Percentiles rank a stretch among this genome's conserved stretches.
Conservation (phyloP, 2,329 filamentous ascomycete species). For the Calonectria montana region DNA sequence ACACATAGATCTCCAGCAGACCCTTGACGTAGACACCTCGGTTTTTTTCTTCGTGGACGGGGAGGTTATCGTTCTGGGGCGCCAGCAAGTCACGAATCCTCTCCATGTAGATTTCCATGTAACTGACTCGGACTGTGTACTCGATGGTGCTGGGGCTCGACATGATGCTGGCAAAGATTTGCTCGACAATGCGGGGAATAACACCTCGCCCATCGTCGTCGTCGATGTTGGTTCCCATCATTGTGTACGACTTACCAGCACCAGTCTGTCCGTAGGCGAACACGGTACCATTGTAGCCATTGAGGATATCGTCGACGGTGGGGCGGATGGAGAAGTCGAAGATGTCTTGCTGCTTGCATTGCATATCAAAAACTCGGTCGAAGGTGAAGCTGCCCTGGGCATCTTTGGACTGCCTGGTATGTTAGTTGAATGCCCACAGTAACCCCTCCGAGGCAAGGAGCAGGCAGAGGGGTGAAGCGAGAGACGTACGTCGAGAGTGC, state of each 20-base stretch:
- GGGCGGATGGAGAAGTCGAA: slow-evolving; percentile 98
- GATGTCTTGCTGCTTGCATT: slow-evolving; percentile 88
- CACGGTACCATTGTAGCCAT: slow-evolving; percentile 99
- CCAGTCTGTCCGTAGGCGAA: slow-evolving; percentile 99
- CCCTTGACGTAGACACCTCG: slow-evolving; percentile 97
- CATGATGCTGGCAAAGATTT: slow-evolving; percentile 96
- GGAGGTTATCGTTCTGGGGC: slow-evolving; percentile 94
- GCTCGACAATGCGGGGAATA: slow-evolving; percentile 95
- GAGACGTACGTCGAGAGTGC: slow-evolving; percentile 79
- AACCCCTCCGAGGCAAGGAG: background rate
- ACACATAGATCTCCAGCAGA: slow-evolving; percentile 93
- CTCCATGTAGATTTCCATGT: slow-evolving; percentile 99
- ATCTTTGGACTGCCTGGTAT: slow-evolving; percentile 77
- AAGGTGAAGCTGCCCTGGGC: slow-evolving; percentile 91
- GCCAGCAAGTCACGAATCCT: slow-evolving; percentile 92
- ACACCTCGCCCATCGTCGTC: slow-evolving; percentile 90
- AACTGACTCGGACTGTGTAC: slow-evolving; percentile 98
- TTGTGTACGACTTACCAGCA: slow-evolving; percentile 98
- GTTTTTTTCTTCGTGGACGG: slow-evolving; percentile 98
- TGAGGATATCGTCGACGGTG: slow-evolving; percentile 97
- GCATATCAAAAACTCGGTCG: slow-evolving; percentile 97
- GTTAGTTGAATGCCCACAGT: slow-evolving; percentile 37
- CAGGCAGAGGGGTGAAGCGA: background rate
- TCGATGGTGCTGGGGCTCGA: slow-evolving; percentile 93
- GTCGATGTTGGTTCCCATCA: slow-evolving; percentile 86